Base-by-base conservation (phyloP, 2,329 filamentous ascomycete genomes). In the Curvularia eragrostidis region DNA sequence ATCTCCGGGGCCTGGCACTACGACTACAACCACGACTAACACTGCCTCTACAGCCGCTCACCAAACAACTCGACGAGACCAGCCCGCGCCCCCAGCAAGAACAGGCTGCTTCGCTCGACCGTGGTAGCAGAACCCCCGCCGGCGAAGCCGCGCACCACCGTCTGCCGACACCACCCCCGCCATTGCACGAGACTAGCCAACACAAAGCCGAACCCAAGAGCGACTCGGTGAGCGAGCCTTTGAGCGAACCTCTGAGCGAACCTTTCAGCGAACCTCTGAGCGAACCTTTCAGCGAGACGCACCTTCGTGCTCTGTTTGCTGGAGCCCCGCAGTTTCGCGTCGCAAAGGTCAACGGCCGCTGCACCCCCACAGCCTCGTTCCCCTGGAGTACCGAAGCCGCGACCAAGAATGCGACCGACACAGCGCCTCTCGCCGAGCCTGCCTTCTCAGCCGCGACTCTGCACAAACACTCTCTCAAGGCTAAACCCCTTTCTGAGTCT, bases 311-410 rank as follows among this genome's bases (percentile, higher is more conserved):
- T 74, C 83, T 91, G 68, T 91, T 91, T 79, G 89, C 88, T 24
- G 89, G 89, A n/a, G 89, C 89, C 42, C 89, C 89, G 62, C 88
- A 90, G 72, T 91, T 89, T 78, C 87, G 87, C 73, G 83, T 85
- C 64, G 82, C 85, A 51, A 83, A 82, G 56, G 83, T 86, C 65
- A 84, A 84, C 81, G 71, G 83, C 82, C 57, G 85, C 82, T 84
- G 85, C 21, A 83, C 86, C 65, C 87, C 88, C 21, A 85, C 81
- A 48, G 86, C 88, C 26, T 85, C 86, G 36, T 91, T 87, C 70
- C 88, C 88, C 1, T 90, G 87, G 83, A 86, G 91, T 71, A 82
- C 85, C 61, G 64, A 67, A 8, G 54, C 89, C 56, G 78, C 82
- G 64, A 86, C 88, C 64, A 81, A 84, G 54, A 87, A 90, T 70